Evolutionary conservation across 441 rosid genomes (phyloP).

Genomic region (Pelargonium citronellum): DNA sequence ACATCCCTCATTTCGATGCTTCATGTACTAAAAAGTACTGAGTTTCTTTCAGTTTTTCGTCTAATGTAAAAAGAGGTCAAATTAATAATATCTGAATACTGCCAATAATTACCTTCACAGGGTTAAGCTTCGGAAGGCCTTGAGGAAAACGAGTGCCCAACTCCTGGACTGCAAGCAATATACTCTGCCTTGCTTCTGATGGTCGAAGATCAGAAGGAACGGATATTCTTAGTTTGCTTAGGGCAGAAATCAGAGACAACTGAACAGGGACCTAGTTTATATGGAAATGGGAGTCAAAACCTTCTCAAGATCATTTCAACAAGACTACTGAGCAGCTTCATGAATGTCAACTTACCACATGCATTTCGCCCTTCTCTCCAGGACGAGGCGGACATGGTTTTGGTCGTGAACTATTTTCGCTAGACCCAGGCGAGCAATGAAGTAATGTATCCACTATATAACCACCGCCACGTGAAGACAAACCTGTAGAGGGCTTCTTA

Average conservation of each 20-base stretch:
- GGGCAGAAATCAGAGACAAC: constrained; percentile 70
- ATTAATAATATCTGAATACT: background rate
- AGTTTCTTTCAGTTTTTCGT: background rate
- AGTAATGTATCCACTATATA: constrained; percentile 92
- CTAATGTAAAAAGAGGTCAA: background rate
- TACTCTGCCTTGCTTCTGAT: constrained; percentile 87
- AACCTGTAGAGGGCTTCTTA: constrained; percentile 60
- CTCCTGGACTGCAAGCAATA: constrained; percentile 83
- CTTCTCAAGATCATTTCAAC: constrained; percentile 20
- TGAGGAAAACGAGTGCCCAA: constrained; percentile 70
- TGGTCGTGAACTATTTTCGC: constrained; percentile 81
- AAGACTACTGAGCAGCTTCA: constrained; percentile 2
- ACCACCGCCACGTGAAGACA: constrained; percentile 53
- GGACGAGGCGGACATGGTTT: constrained; percentile 87
- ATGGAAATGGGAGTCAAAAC: constrained; percentile 25
- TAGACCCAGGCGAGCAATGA: constrained; percentile 81
- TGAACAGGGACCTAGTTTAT: constrained; percentile 81
- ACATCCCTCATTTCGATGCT: background rate
- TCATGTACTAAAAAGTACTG: background rate
- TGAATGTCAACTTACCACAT: constrained; percentile 68
- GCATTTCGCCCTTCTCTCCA: constrained; percentile 99
- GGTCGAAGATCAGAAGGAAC: constrained; percentile 92
- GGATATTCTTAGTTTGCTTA: constrained; percentile 73
- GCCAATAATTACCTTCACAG: constrained; percentile 59
- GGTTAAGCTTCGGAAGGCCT: constrained; percentile 96